A percentile compares a stretch with the other conserved stretches of the same genome.
phyloP scores from a whole-genome alignment of 352 stramenopile genomes.

The Globisporangium echinulatum region DNA sequence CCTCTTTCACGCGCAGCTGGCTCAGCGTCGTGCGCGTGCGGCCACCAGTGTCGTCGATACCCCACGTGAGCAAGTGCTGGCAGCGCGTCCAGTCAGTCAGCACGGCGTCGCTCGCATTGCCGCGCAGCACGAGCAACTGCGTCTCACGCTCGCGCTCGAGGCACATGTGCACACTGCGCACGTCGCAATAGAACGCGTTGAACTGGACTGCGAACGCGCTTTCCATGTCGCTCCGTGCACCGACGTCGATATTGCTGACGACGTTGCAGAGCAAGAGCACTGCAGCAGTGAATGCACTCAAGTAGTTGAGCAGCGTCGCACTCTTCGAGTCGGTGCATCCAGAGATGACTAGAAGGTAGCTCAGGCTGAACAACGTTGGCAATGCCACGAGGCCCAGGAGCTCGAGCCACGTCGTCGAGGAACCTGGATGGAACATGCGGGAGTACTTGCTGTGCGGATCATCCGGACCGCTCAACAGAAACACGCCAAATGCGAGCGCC shows the following conservation, averaged over 20 bases:
- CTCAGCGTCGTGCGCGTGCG: not conserved
- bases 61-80: constrained; percentile 27
- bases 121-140: not conserved
- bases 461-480: too few relatives aligned
- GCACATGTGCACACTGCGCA: not conserved
- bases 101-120: not conserved
- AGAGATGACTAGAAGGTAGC: too few relatives aligned
- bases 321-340: too few relatives aligned
- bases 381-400: too few relatives aligned
- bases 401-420: too few relatives aligned
- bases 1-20: not conserved
- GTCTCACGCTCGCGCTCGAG: not conserved
- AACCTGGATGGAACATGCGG: too few relatives aligned
- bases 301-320: too few relatives aligned
- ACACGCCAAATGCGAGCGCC: too few relatives aligned
- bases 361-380: too few relatives aligned
- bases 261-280: not conserved
- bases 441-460: too few relatives aligned
- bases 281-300: too few relatives aligned
- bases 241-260: not conserved
- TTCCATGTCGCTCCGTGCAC: not conserved
- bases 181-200: not conserved
- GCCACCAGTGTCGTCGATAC: not conserved
- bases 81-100: constrained; percentile 21
- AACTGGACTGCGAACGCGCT: not conserved